Conservation (phyloP, 2,329 filamentous ascomycete species). For the Pseudocercospora vitis region DNA sequence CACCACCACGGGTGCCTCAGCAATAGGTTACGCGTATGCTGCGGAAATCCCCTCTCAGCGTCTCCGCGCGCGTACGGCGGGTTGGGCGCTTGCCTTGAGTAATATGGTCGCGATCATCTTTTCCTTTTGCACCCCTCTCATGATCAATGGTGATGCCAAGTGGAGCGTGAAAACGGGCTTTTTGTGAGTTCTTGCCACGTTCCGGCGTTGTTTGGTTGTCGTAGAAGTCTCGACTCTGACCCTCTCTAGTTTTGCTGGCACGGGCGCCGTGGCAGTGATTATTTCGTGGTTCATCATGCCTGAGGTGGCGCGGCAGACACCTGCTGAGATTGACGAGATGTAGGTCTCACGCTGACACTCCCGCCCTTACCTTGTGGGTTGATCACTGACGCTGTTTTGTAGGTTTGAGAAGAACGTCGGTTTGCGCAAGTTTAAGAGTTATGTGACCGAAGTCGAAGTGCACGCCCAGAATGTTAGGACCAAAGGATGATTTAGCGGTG, state of each 20-base stretch:
- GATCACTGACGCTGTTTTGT: not conserved
- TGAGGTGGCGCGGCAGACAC: slow-evolving; percentile 40
- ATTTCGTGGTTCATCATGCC: slow-evolving; percentile 44
- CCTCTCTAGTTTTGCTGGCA: slow-evolving; percentile 37
- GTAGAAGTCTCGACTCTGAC: not conserved
- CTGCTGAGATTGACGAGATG: slow-evolving; percentile 44
- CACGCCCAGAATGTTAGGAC: not conserved
- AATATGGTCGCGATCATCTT: slow-evolving; percentile 48
- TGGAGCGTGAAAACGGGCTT: slow-evolving; percentile 51
- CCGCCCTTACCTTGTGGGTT: not conserved
- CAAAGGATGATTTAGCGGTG: too few relatives aligned
- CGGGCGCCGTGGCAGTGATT: slow-evolving; percentile 36
- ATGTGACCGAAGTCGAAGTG: slow-evolving; percentile 41
- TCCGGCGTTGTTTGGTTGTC: not conserved
- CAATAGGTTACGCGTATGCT: slow-evolving; percentile 47
- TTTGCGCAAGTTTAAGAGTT: slow-evolving; percentile 41
- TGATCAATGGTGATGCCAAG: slow-evolving; percentile 44
- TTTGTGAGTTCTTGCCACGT: slow-evolving; percentile 38
- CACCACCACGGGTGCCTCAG: slow-evolving; percentile 45
- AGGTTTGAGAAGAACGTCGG: slow-evolving; percentile 40
- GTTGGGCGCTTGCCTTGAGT: slow-evolving; percentile 43
- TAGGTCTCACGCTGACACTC: slow-evolving; percentile 28
- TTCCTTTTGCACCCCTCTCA: slow-evolving; percentile 48
- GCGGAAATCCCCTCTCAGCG: slow-evolving; percentile 46
- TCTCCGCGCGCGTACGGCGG: slow-evolving; percentile 44